Base-by-base conservation (phyloP, 176 grass and related monocot genomes). In the Oryza coarctata region DNA sequence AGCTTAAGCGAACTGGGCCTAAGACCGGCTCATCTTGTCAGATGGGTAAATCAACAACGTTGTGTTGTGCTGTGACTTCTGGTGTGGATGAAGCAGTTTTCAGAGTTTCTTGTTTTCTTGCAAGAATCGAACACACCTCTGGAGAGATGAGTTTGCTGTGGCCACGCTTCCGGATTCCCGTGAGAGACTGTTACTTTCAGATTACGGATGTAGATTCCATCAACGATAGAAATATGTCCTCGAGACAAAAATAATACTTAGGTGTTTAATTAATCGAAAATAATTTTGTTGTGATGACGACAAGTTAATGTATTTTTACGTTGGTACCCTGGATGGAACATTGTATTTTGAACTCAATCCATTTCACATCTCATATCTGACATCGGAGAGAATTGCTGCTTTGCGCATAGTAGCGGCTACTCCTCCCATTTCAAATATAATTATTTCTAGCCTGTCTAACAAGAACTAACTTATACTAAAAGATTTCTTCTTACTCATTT, bases 71-170 rank as follows among this genome's bases (percentile, higher is more conserved):
- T n/a, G n/a, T 41, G 8, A 9, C 2, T 47, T n/a, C n/a, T 62
- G 47, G 75, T 47, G 62, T 88, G 80, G n/a, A 68, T 25, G 12
- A 4, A 78, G 81, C 73, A 79, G 4, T 9, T 63, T 41, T 14
- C 30, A 28, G 34, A 9, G n/a, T 62, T 74, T 75, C 47, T 26
- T 41, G 55, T 58, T 88, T 91, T 63, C 79, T 82, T 85, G 80
- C 75, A 85, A 87, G 89, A 87, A 92, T 86, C 87, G 62, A 83
- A 74, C 63, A 79, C 33, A 60, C 75, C 74, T n/a, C n/a, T n/a
- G n/a, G n/a, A 7, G 29, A 77, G 65, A 34, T 29, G 31, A 80
- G 57, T 82, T 77, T 71, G 65, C 40, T 57, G 69, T 29, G 65
- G 30, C 5, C 40, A 60, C 55, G 55, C 55, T 60, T 25, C 33